phyloP scores from a whole-genome alignment of 768 basidiomycete genomes.

The Pisolithus microcarpus region DNA sequence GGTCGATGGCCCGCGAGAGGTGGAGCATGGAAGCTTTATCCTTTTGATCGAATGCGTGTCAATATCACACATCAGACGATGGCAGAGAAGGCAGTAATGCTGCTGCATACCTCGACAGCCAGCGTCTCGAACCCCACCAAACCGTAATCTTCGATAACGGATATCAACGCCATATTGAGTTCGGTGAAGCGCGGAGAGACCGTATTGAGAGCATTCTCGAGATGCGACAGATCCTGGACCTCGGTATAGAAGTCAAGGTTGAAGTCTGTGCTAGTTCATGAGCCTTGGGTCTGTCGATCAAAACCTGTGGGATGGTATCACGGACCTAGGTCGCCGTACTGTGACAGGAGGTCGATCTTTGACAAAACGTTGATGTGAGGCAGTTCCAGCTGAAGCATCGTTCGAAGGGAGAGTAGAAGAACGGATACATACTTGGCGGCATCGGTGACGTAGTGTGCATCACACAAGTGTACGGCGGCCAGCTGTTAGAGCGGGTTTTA shows the following conservation, averaged over 20 bases:
- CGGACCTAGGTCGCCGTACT: conserved; percentile 88
- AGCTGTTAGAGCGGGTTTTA: conserved; percentile 41
- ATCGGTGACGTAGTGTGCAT: conserved; percentile 96
- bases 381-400: conserved; percentile 98
- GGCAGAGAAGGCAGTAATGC: not conserved
- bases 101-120: conserved; percentile 73
- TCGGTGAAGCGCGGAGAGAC: conserved; percentile 63
- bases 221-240: conserved; percentile 89
- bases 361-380: conserved; percentile 97
- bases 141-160: conserved; percentile 87
- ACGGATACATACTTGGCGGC: conserved; percentile 92
- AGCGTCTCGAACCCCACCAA: conserved; percentile 95
- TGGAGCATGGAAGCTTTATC: conserved; percentile 95
- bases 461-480: conserved; percentile 90
- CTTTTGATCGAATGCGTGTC: conserved; percentile 30
- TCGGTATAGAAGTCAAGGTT: conserved; percentile 98
- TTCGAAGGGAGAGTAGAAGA: conserved; percentile 82
- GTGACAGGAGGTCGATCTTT: conserved; percentile 85
- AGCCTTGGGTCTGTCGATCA: not conserved
- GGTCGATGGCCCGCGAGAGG: conserved; percentile 76
- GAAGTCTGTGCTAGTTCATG: conserved; percentile 56
- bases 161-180: conserved; percentile 86
- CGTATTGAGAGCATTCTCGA: conserved; percentile 65
- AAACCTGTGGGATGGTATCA: not conserved
- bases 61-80: not conserved